Conservation (phyloP, 148 eudicot species). For the Rhododendron simsii region DNA sequence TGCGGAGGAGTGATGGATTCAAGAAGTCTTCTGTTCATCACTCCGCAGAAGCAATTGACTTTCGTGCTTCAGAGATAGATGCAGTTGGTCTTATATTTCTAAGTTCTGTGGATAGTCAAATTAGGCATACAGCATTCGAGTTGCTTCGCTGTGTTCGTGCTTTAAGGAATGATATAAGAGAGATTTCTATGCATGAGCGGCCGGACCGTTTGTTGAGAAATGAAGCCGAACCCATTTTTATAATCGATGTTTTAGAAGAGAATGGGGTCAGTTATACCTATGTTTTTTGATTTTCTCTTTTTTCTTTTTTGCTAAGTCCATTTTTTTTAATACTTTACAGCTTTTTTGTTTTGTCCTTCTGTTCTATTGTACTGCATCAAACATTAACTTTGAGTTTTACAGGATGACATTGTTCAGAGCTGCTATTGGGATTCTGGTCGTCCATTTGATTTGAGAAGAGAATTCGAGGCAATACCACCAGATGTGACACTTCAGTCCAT, state of each 20-base stretch:
- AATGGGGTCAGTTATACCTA: constrained; percentile 67
- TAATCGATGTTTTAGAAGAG: constrained; percentile 94
- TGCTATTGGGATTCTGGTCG: constrained; percentile 97
- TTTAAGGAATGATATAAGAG: constrained; percentile 84
- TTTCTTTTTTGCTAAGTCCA: neutral
- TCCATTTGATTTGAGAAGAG: constrained; percentile 88
- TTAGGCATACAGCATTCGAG: constrained; percentile 95
- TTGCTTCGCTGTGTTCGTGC: constrained; percentile 94
- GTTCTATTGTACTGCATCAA: neutral
- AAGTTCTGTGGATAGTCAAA: constrained; percentile 96
- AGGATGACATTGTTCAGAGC: constrained; percentile 99
- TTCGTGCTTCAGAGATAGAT: constrained; percentile 95
- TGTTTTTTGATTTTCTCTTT: neutral
- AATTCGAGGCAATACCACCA: constrained; percentile 81
- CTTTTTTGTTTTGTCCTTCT: neutral
- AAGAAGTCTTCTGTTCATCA: constrained; percentile 80
- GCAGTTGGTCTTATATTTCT: constrained; percentile 97
- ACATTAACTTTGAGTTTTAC: constrained; percentile 21
- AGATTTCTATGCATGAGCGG: constrained; percentile 58
- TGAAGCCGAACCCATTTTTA: constrained; percentile 92
- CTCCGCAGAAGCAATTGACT: constrained; percentile 79
- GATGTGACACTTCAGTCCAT: constrained; percentile 92
- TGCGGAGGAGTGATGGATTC: constrained; percentile 57
- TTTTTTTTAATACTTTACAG: neutral
- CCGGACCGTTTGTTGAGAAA: constrained; percentile 50